These are phyloP conservation scores for Physocladia obscura DNA, from an alignment of 192 early-diverging fungal genomes.

Conservation along the genomic window DNA sequence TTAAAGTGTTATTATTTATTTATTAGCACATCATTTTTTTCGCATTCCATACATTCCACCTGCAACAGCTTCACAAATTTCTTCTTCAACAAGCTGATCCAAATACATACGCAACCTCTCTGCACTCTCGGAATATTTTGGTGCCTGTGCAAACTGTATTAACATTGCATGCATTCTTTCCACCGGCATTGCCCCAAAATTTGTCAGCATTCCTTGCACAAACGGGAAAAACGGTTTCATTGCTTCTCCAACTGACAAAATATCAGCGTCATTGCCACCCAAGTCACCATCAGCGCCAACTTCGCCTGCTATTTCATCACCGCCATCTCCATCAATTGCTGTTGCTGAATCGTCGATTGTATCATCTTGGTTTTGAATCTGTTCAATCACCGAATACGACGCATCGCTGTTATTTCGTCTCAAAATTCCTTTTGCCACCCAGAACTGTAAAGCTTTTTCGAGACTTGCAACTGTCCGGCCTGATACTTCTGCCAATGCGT, in stretches of 20 bases:
- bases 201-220: conserved; percentile 57
- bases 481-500: background rate
- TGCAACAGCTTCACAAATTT: background rate
- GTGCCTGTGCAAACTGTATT: conserved; percentile 49
- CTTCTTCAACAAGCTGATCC: conserved; percentile 7
- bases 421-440: conserved; percentile 2
- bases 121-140: conserved; percentile 6
- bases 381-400: background rate
- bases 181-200: conserved; percentile 54
- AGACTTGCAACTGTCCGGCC: background rate
- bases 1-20: no score
- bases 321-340: no score
- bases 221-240: conserved; percentile 34
- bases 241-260: background rate
- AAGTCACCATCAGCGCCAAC: no score
- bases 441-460: conserved; percentile 1
- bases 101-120: conserved; percentile 10
- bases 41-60: background rate
- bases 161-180: conserved; percentile 57
- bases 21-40: conserved; percentile 15
- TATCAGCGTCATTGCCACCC: background rate
- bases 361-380: no score
- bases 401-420: background rate
- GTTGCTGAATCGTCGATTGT: no score
- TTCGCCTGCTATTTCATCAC: background rate